Conservation (phyloP, 495 filamentous ascomycete species). For the Parmelia sp. region DNA sequence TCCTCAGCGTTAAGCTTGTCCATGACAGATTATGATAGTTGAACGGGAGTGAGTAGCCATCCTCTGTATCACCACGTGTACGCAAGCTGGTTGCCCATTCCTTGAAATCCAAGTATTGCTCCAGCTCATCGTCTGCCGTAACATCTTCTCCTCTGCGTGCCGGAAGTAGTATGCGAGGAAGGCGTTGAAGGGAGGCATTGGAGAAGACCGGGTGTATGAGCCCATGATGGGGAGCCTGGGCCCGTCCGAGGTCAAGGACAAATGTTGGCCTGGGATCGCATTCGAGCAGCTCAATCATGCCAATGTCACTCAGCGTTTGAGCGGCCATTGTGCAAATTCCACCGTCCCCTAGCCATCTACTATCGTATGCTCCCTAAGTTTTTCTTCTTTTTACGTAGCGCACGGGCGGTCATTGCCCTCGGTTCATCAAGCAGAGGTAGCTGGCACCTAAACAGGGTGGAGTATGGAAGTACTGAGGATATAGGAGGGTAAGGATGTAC, state of each 20-base stretch:
- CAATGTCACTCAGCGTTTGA: constrained; percentile 31
- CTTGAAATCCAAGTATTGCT: not conserved
- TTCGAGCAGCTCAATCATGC: constrained; percentile 57
- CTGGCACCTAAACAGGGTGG: not conserved
- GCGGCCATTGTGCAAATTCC: not conserved
- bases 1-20: constrained; percentile 20
- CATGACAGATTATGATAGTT: constrained; percentile 12
- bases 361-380: not conserved
- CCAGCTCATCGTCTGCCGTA: not conserved
- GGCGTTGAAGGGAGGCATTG: not conserved
- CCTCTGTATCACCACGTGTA: not conserved
- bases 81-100: not conserved
- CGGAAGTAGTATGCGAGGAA: not conserved
- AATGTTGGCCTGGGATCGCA: constrained; percentile 63
- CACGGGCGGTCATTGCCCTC: not conserved
- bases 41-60: constrained; percentile 20
- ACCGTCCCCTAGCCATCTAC: not conserved
- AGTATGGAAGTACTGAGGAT: not conserved
- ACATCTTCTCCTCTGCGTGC: not conserved
- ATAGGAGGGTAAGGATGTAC: not conserved
- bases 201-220: not conserved
- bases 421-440: not conserved
- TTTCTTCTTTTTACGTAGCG: not conserved
- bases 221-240: constrained; percentile 14
- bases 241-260: constrained; percentile 55